Evolutionary conservation across 305 asterid species (phyloP).

Genomic region (Euphrasia arctica): DNA sequence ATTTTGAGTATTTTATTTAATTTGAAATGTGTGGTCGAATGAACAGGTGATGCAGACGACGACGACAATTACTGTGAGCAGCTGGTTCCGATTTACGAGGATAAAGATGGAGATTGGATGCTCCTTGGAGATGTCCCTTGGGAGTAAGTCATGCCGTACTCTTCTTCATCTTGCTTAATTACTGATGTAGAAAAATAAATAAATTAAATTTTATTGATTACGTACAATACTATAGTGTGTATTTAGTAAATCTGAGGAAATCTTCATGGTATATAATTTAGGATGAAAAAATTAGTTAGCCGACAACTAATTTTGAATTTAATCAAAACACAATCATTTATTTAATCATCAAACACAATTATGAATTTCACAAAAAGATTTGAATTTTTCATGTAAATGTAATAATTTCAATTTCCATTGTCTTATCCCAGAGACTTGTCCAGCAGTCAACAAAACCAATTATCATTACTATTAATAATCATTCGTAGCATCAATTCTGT

Average conservation of each 20-base stretch:
- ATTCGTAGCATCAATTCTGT: not conserved
- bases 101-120: constrained; percentile 78
- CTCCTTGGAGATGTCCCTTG: constrained; percentile 72
- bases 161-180: no score
- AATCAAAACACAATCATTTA: no score
- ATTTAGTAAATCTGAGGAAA: no score
- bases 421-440: not conserved
- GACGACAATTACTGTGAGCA: constrained; percentile 22
- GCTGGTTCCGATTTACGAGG: constrained; percentile 53
- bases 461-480: not conserved
- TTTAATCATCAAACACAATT: constrained; percentile 22
- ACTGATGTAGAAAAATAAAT: no score
- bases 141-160: constrained; percentile 37
- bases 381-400: no score
- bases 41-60: not conserved
- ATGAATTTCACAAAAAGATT: constrained; percentile 14
- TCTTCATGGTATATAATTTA: not conserved
- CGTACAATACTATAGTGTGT: no score
- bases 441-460: not conserved
- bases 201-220: no score
- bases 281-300: not conserved
- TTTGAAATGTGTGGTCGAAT: not conserved
- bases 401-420: not conserved
- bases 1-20: no score
- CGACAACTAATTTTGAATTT: no score